Percentiles rank a stretch among this genome's conserved stretches.
Evolutionary conservation across 2,329 filamentous ascomycete genomes (phyloP).

Genomic region (Nothomitra cinnamomea): DNA sequence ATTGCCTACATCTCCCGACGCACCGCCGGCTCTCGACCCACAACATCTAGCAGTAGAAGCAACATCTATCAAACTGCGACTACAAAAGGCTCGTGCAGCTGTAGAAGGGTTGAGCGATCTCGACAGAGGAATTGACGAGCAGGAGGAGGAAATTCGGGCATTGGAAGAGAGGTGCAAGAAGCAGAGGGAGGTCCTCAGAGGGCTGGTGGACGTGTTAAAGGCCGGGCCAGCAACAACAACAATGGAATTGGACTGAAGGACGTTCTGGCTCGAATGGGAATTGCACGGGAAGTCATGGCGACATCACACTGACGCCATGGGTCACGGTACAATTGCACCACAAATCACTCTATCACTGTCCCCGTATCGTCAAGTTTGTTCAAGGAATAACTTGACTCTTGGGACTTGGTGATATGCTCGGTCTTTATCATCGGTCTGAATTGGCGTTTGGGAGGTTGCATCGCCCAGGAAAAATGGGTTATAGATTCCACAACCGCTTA

Average conservation of each 20-base stretch:
- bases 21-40: slow-evolving; percentile 30
- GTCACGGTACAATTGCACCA: too few relatives aligned
- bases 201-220: slow-evolving; percentile 19
- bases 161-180: slow-evolving; percentile 45
- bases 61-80: slow-evolving; percentile 63
- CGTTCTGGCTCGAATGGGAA: too few relatives aligned
- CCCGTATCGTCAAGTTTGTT: too few relatives aligned
- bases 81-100: slow-evolving; percentile 58
- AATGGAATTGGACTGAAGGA: neutral
- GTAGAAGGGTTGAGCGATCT: slow-evolving; percentile 54
- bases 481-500: too few relatives aligned
- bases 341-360: too few relatives aligned
- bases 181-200: slow-evolving; percentile 42
- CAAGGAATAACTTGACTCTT: too few relatives aligned
- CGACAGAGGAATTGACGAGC: slow-evolving; percentile 45
- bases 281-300: too few relatives aligned
- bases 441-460: too few relatives aligned
- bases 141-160: slow-evolving; percentile 51
- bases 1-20: slow-evolving; percentile 24
- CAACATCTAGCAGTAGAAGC: slow-evolving; percentile 71
- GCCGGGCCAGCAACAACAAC: neutral
- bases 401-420: too few relatives aligned
- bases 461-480: too few relatives aligned
- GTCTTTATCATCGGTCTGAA: too few relatives aligned
- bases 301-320: too few relatives aligned